Conservation (phyloP, 2,329 filamentous ascomycete species). For the Sporothrix humicola region DNA sequence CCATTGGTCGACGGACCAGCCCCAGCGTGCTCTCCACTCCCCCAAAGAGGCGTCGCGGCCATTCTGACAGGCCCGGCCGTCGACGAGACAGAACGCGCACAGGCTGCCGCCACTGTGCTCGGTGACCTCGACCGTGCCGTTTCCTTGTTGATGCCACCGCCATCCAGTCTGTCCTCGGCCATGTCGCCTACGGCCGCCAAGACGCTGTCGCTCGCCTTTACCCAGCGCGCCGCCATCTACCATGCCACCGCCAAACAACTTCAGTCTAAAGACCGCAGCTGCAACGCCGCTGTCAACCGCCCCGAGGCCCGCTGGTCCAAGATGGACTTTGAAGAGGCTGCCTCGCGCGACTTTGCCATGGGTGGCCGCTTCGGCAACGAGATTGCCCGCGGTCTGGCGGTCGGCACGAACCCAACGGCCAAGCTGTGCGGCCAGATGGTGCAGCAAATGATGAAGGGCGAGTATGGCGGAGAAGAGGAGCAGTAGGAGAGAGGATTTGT, state of each 20-base stretch:
- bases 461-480: constrained; percentile 56
- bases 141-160: constrained; percentile 59
- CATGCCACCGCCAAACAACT: constrained; percentile 60
- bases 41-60: constrained; percentile 6
- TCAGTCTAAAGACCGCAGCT: background rate
- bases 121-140: constrained; percentile 65
- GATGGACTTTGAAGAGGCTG: constrained; percentile 66
- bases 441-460: constrained; percentile 71
- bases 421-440: constrained; percentile 74
- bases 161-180: constrained; percentile 57
- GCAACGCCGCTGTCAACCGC: constrained; percentile 16
- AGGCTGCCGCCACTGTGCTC: constrained; percentile 47
- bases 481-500: background rate
- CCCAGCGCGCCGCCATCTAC: constrained; percentile 71
- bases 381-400: constrained; percentile 67
- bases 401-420: constrained; percentile 69
- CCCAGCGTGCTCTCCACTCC: background rate
- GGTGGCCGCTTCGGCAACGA: constrained; percentile 70
- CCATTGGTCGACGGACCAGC: constrained; percentile 28
- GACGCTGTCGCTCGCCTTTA: constrained; percentile 72
- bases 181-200: constrained; percentile 69
- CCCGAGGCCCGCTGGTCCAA: constrained; percentile 57
- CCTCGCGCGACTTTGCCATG: constrained; percentile 66
- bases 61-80: constrained; percentile 48
- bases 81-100: constrained; percentile 42